A percentile compares a stretch with the other conserved stretches of the same genome.
phyloP scores from a whole-genome alignment of 2,329 filamentous ascomycete species.

The Plectosphaerella sp. region DNA sequence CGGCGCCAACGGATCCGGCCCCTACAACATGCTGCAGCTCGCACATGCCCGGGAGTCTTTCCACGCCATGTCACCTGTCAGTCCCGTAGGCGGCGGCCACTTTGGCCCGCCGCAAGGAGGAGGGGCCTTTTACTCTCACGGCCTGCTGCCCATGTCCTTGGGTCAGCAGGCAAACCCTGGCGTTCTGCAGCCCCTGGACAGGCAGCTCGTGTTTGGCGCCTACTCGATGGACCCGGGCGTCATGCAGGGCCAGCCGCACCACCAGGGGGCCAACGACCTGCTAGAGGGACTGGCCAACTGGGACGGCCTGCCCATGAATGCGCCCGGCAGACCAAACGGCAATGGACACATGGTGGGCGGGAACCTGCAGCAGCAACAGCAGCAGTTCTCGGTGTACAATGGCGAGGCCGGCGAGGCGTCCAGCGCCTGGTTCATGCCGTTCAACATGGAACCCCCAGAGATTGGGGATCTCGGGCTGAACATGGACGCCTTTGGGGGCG shows the following conservation, averaged over 20 bases:
- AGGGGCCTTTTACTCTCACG: conserved; percentile 38
- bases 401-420: conserved; percentile 34
- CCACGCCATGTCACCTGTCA: conserved; percentile 47
- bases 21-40: conserved; percentile 36
- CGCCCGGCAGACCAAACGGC: background rate
- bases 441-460: conserved; percentile 79
- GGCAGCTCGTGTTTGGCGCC: conserved; percentile 71
- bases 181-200: conserved; percentile 65
- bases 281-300: conserved; percentile 37
- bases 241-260: conserved; percentile 28
- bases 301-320: conserved; percentile 32
- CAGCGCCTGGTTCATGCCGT: conserved; percentile 87
- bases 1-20: conserved; percentile 33
- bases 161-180: conserved; percentile 38
- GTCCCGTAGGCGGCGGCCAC: conserved; percentile 38
- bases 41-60: conserved; percentile 38
- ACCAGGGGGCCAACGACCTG: conserved; percentile 11
- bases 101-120: conserved; percentile 22
- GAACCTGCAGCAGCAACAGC: background rate
- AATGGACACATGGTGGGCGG: background rate
- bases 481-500: conserved; percentile 43
- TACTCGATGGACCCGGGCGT: conserved; percentile 52
- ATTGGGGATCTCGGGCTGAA: conserved; percentile 40
- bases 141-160: conserved; percentile 50
- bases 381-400: background rate